Evolutionary conservation across 257 asterid species (phyloP).

Genomic region (Linderniella brevidens): DNA sequence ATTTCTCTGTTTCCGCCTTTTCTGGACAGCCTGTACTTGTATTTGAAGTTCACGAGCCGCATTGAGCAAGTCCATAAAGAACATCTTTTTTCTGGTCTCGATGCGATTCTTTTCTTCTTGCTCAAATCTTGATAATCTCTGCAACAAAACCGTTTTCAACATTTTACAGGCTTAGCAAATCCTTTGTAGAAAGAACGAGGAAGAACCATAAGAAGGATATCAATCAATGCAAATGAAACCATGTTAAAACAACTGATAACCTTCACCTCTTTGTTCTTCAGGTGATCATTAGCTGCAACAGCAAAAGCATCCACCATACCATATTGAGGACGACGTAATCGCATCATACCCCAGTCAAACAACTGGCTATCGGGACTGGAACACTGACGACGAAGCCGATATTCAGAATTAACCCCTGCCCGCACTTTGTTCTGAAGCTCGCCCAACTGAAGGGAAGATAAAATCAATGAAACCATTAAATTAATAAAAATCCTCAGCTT

Average conservation of each 20-base stretch:
- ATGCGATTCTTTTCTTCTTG: slow-evolving; percentile 79
- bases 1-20: slow-evolving; percentile 81
- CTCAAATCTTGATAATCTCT: slow-evolving; percentile 82
- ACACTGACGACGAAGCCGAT: slow-evolving; percentile 88
- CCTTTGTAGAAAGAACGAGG: slow-evolving; percentile 1
- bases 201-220: not conserved
- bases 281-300: slow-evolving; percentile 68
- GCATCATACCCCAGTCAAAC: slow-evolving; percentile 98
- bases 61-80: slow-evolving; percentile 77
- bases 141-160: slow-evolving; percentile 14
- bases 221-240: not conserved
- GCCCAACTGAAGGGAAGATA: slow-evolving; percentile 33
- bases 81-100: slow-evolving; percentile 74
- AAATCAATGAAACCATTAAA: too few relatives aligned
- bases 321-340: slow-evolving; percentile 63
- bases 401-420: slow-evolving; percentile 79
- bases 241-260: slow-evolving; percentile 32
- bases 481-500: too few relatives aligned
- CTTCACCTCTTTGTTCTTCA: slow-evolving; percentile 86
- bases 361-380: slow-evolving; percentile 76
- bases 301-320: slow-evolving; percentile 96
- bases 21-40: slow-evolving; percentile 84
- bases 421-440: slow-evolving; percentile 77
- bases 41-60: slow-evolving; percentile 88
- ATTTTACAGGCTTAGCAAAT: slow-evolving; percentile 1